These are phyloP conservation scores for Terfezia claveryi DNA, from an alignment of 495 filamentous ascomycete genomes.

Conservation along the genomic window DNA sequence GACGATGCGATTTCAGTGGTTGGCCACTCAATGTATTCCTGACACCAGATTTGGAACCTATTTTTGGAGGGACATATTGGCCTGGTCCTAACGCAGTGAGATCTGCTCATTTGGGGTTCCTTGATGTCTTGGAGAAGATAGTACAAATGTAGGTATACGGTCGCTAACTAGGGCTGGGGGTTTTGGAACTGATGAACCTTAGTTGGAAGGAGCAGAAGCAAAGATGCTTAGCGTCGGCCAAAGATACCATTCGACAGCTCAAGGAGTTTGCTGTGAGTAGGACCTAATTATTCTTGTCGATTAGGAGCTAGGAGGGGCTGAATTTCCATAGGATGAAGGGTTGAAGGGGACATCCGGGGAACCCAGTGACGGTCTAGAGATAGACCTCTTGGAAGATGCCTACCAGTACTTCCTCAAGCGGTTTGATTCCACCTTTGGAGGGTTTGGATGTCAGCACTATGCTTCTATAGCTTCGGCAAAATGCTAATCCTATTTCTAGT, in stretches of 20 bases:
- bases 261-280: slow-evolving; percentile 42
- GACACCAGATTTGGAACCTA: slow-evolving; percentile 75
- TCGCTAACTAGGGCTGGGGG: not conserved
- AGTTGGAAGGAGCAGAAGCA: slow-evolving; percentile 63
- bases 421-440: slow-evolving; percentile 58
- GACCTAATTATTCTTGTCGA: too few relatives aligned
- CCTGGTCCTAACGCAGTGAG: slow-evolving; percentile 47
- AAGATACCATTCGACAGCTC: slow-evolving; percentile 58
- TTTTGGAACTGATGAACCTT: not conserved
- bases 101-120: slow-evolving; percentile 41
- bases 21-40: slow-evolving; percentile 96
- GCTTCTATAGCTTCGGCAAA: not conserved
- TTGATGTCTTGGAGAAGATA: slow-evolving; percentile 66
- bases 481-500: not conserved
- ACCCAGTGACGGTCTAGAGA: slow-evolving; percentile 44
- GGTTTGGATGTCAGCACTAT: slow-evolving; percentile 38
- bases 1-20: slow-evolving; percentile 24
- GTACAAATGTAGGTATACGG: slow-evolving; percentile 27
- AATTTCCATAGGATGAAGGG: slow-evolving; percentile 10
- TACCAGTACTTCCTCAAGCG: slow-evolving; percentile 54
- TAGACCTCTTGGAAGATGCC: slow-evolving; percentile 82
- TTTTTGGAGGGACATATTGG: slow-evolving; percentile 96
- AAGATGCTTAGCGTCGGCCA: slow-evolving; percentile 57
- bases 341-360: slow-evolving; percentile 23
- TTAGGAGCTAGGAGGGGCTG: too few relatives aligned